Conservation (phyloP, 129 eudicot genomes). For the Oenanthe sinensis region DNA sequence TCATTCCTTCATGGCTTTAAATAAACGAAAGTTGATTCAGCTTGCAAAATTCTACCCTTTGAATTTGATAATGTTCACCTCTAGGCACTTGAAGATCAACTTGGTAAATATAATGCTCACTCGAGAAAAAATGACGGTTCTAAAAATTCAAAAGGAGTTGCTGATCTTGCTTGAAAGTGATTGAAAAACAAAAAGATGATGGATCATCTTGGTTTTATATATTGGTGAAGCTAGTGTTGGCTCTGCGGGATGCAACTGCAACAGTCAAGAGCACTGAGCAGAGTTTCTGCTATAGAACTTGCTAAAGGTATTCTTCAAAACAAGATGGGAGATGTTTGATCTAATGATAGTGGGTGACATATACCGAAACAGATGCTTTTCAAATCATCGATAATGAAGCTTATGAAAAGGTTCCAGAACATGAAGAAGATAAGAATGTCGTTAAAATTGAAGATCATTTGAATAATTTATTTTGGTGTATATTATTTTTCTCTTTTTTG, state of each 20-base stretch:
- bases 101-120: neutral
- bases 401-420: neutral
- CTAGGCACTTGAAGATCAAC: neutral
- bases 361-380: neutral
- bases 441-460: neutral
- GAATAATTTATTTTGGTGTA: neutral
- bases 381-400: neutral
- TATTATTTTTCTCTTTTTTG: neutral
- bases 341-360: neutral
- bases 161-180: neutral
- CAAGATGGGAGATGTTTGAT: neutral
- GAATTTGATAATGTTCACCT: neutral
- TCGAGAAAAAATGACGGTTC: neutral
- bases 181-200: neutral
- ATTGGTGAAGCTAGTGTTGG: neutral
- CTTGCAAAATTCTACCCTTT: neutral
- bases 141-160: neutral
- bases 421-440: neutral
- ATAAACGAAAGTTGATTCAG: neutral
- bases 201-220: neutral
- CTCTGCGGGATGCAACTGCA: neutral
- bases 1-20: neutral
- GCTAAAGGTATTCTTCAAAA: neutral
- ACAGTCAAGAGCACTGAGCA: neutral
- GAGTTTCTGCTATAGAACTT: neutral